Percentiles rank a stretch among this genome's conserved stretches.
These are phyloP conservation scores for Melaleuca alternifolia DNA, from an alignment of 345 rosid genomes.

Conservation along the genomic window DNA sequence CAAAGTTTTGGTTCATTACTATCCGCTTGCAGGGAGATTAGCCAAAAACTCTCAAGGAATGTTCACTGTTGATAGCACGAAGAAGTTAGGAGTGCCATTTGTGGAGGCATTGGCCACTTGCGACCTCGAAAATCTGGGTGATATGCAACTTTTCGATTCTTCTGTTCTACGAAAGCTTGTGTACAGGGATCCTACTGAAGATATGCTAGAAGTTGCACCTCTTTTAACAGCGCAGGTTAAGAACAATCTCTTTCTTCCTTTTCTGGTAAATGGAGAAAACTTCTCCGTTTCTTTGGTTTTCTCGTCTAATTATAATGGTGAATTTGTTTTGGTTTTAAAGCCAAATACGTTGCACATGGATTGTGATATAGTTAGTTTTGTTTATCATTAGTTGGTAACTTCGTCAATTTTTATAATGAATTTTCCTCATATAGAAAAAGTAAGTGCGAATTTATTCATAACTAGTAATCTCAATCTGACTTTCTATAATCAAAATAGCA, in stretches of 20 bases:
- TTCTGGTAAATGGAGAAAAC: no score
- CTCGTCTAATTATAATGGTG: neutral
- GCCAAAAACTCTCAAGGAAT: slow-evolving; percentile 21
- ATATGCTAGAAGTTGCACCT: neutral
- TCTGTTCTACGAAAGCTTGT: neutral
- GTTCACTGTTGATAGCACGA: slow-evolving; percentile 21
- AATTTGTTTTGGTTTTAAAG: neutral
- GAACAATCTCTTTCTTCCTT: neutral
- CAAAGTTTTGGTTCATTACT: slow-evolving; percentile 31
- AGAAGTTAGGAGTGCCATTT: slow-evolving; percentile 37
- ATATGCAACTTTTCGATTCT: neutral
- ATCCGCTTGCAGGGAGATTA: slow-evolving; percentile 53
- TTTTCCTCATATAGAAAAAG: slow-evolving; percentile 1
- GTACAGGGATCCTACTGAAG: neutral
- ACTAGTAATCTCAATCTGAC: neutral
- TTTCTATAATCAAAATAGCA: neutral
- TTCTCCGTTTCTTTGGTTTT: neutral
- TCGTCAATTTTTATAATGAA: slow-evolving; percentile 19
- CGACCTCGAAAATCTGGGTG: slow-evolving; percentile 28
- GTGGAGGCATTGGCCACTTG: slow-evolving; percentile 19
- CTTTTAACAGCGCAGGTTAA: neutral
- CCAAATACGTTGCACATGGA: no score
- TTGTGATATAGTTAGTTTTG: no score
- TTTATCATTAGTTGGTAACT: no score
- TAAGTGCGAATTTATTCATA: neutral